These are phyloP conservation scores for Mycena maculata DNA, from an alignment of 768 basidiomycete species.

Conservation along the genomic window DNA sequence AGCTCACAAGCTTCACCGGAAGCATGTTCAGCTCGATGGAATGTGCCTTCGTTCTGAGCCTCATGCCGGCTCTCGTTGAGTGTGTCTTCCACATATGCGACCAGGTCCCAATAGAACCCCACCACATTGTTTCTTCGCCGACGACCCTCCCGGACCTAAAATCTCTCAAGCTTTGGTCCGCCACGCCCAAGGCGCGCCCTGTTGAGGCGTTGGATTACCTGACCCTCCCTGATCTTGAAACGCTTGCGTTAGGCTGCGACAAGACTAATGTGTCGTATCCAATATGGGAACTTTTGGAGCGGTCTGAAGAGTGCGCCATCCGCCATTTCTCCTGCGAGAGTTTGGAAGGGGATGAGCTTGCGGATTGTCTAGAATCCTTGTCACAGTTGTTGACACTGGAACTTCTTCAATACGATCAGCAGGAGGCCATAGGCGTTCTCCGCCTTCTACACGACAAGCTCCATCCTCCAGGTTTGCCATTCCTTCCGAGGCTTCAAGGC, in stretches of 20 bases:
- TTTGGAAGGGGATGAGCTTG: neutral
- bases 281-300: neutral
- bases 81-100: conserved; percentile 14
- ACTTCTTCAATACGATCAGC: conserved; percentile 13
- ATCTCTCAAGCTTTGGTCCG: conserved; percentile 15
- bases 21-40: conserved; percentile 9
- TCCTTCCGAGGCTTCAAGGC: conserved; percentile 8
- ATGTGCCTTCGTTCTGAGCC: neutral
- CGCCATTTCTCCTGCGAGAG: conserved; percentile 5
- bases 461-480: neutral
- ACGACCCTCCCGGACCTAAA: neutral
- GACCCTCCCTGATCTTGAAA: conserved; percentile 1
- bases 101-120: neutral
- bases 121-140: neutral
- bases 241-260: neutral
- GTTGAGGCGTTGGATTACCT: neutral
- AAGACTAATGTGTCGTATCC: neutral
- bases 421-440: neutral
- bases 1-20: conserved; percentile 22
- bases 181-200: neutral
- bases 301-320: neutral
- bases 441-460: conserved; percentile 4
- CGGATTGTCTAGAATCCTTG: neutral
- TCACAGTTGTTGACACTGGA: conserved; percentile 13
- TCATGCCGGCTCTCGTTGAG: conserved; percentile 11